Evolutionary conservation across 73 alveolate species (phyloP).

Genomic region (Breviolum minutum): DNA sequence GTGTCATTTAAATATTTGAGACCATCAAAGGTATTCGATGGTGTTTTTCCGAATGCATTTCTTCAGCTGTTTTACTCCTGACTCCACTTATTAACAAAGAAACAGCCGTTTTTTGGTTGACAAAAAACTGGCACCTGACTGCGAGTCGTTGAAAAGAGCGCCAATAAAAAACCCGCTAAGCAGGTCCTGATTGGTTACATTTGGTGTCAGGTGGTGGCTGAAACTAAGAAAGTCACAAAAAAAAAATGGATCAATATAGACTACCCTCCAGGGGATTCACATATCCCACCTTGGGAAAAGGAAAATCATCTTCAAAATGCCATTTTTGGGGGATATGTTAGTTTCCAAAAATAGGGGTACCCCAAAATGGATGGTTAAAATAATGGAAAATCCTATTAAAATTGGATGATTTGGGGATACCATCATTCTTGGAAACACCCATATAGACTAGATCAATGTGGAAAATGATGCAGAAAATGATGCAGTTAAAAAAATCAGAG

Average conservation of each 20-base stretch:
- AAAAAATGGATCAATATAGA: neutral
- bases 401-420: too few species aligned
- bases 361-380: neutral
- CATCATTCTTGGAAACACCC: too few species aligned
- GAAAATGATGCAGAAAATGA: too few species aligned
- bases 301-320: too few species aligned
- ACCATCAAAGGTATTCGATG: neutral
- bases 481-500: too few species aligned
- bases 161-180: constrained; percentile 33
- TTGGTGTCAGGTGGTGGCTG: neutral
- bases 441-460: too few species aligned
- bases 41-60: neutral
- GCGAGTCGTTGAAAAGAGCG: constrained; percentile 52
- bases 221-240: neutral
- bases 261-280: too few species aligned
- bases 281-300: too few species aligned
- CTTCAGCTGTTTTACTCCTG: neutral
- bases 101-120: neutral
- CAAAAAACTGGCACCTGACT: constrained; percentile 8
- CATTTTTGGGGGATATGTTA: too few species aligned
- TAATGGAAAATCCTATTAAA: neutral
- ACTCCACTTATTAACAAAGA: too few species aligned
- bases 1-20: neutral
- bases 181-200: neutral
- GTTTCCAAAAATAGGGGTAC: too few species aligned